Percentiles rank a stretch among this genome's conserved stretches.
These are phyloP conservation scores for Meripilus lineatus DNA, from an alignment of 1,284 basidiomycete species.

Conservation along the genomic window DNA sequence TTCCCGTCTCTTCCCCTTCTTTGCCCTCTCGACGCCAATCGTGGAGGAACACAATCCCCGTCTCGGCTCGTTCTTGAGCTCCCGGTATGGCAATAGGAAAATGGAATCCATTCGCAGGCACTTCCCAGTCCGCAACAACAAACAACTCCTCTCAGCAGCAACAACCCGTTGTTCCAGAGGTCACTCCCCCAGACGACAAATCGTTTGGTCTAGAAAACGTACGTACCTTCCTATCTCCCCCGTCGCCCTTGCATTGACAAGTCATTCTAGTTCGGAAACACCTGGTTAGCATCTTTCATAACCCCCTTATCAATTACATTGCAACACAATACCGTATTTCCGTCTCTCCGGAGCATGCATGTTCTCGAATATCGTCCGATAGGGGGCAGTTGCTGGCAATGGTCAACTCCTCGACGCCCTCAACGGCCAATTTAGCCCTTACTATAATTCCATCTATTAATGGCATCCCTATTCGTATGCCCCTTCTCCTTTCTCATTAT, in stretches of 20 bases:
- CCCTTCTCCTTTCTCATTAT: neutral
- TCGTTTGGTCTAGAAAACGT: slow-evolving; percentile 94
- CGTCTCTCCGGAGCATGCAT: neutral
- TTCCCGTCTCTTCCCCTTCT: too few relatives aligned
- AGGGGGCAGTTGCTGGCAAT: neutral
- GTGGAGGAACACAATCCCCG: too few relatives aligned
- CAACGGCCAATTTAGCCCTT: neutral
- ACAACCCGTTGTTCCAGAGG: slow-evolving; percentile 18
- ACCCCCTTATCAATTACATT: neutral
- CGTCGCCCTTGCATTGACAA: slow-evolving; percentile 5
- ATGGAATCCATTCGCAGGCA: slow-evolving; percentile 1
- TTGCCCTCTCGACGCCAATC: too few relatives aligned
- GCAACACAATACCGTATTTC: neutral
- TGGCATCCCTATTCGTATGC: neutral
- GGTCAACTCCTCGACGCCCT: neutral
- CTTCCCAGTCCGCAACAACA: neutral
- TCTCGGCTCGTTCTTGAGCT: slow-evolving; percentile 2
- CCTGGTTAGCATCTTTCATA: slow-evolving; percentile 50
- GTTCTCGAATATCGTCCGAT: neutral
- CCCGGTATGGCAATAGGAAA: neutral
- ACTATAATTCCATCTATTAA: neutral
- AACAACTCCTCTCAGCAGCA: slow-evolving; percentile 5
- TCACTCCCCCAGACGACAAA: slow-evolving; percentile 64
- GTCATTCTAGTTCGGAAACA: slow-evolving; percentile 70
- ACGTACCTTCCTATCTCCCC: slow-evolving; percentile 30